Evolutionary conservation across 352 stramenopile genomes (phyloP).

Genomic region (Globisporangium takayamanum): DNA sequence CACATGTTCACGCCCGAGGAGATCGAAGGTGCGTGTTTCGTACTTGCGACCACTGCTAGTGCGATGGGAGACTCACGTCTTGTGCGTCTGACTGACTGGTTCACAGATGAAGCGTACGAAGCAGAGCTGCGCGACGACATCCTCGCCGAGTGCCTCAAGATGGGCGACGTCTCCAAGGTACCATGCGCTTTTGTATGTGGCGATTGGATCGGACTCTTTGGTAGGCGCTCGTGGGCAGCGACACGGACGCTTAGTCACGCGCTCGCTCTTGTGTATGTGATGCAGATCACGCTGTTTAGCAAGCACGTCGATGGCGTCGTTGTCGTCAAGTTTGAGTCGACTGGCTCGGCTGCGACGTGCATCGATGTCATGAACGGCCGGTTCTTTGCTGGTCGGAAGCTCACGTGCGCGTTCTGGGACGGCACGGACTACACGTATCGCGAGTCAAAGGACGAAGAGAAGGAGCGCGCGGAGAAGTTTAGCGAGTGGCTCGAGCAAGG

Average conservation of each 20-base stretch:
- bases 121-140: conserved; percentile 77
- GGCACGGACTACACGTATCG: conserved; percentile 91
- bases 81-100: neutral
- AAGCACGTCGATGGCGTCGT: conserved; percentile 91
- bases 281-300: conserved; percentile 93
- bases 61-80: neutral
- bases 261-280: conserved; percentile 9
- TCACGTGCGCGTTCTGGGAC: conserved; percentile 93
- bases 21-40: conserved; percentile 45
- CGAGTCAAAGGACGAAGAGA: conserved; percentile 70
- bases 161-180: conserved; percentile 76
- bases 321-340: conserved; percentile 92
- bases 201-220: neutral
- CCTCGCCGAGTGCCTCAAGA: conserved; percentile 77
- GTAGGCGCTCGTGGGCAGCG: conserved; percentile 8
- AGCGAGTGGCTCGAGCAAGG: conserved; percentile 91
- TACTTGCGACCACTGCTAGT: neutral
- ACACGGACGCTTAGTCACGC: neutral
- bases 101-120: conserved; percentile 57
- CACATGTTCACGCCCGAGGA: conserved; percentile 92
- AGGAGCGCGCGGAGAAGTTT: conserved; percentile 90
- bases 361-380: conserved; percentile 87
- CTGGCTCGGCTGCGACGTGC: conserved; percentile 78
- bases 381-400: conserved; percentile 82
- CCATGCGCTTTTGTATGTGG: neutral